phyloP scores from a whole-genome alignment of 164 flowering plant species.

The Annona cherimola region DNA sequence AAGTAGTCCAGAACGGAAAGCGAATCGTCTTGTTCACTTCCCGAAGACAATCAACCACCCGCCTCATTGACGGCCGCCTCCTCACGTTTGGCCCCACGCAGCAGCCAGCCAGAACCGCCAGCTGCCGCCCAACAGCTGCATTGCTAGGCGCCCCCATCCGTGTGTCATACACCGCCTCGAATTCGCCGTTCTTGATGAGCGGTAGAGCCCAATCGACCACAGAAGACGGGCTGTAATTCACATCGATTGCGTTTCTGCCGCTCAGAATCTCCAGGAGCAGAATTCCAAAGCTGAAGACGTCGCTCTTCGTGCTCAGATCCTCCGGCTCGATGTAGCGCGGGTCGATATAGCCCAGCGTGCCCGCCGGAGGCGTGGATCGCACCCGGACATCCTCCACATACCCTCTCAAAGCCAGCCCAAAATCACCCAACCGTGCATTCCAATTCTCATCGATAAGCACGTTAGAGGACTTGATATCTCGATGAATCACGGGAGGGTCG shows the following conservation, averaged over 20 bases:
- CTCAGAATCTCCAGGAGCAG: constrained; percentile 60
- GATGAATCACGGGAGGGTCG: constrained; percentile 81
- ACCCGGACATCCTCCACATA: constrained; percentile 60
- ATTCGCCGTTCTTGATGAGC: constrained; percentile 38
- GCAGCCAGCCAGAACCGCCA: constrained; percentile 50
- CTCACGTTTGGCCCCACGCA: constrained; percentile 55
- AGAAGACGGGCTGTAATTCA: constrained; percentile 74
- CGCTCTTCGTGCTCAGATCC: constrained; percentile 57
- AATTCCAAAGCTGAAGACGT: constrained; percentile 77
- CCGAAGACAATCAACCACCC: constrained; percentile 55
- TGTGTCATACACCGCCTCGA: constrained; percentile 37
- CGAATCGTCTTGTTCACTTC: constrained; percentile 25
- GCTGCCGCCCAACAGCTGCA: constrained; percentile 28
- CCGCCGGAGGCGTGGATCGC: constrained; percentile 71
- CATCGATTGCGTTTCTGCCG: constrained; percentile 77
- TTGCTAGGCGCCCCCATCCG: constrained; percentile 42
- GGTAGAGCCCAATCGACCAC: constrained; percentile 87
- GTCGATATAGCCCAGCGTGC: constrained; percentile 75
- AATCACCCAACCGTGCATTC: constrained; percentile 69
- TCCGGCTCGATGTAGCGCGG: constrained; percentile 63
- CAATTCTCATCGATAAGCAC: constrained; percentile 52
- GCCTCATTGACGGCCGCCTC: constrained; percentile 69
- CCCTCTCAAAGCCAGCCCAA: constrained; percentile 74
- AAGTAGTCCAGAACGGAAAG: constrained; percentile 32
- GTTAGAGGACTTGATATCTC: constrained; percentile 87